Evolutionary conservation across 164 flowering plant species (phyloP), one percentile per base, ranked within the genome.

Genomic region (Platanus orientalis): DNA sequence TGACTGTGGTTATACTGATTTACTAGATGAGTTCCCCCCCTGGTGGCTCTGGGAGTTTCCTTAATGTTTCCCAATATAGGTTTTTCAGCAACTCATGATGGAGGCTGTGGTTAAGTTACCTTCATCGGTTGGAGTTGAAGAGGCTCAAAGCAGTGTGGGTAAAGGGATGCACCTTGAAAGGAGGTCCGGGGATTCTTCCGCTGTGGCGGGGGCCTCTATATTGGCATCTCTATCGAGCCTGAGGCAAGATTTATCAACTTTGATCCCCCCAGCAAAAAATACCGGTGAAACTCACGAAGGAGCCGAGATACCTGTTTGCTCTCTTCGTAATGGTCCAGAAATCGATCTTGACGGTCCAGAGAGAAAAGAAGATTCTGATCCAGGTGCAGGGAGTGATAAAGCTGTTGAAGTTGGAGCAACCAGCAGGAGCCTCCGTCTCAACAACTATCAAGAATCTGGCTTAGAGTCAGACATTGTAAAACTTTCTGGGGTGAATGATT

Each of bases 201-300:
- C 83, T 62, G 84, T 85, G 32, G 83, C 80, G 52, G 93, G 90
- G 65, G 97, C 94, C 23, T 81, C 92, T n/a, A 87, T 87, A 66
- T 76, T 91, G 80, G 92, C 92, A 58, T 87, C 95, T 57, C 80
- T 91, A 30, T 89, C 95, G 60, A 80, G 68, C 66, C 60, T 75
- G 54, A 73, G 83, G 61, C 82, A 71, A 52, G 90, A 86, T 69
- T 45, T 83, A 30, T 76, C 91, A 16, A 81, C 79, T 53, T 75
- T 81, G 82, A 76, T 81, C 69, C 70, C 87, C 51, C 69, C 81
- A 12, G 57, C 76, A 47, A 80, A 67, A 52, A 63, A 64, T 58
- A 61, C 71, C 62, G 67, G 75, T 69, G 85, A 84, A 80, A 57
- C 74, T 27, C 77, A 78, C 25, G 81, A 64, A 50, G 80, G 76